phyloP scores from a whole-genome alignment of 306 rosid species.

The Vachellia collinsii region DNA sequence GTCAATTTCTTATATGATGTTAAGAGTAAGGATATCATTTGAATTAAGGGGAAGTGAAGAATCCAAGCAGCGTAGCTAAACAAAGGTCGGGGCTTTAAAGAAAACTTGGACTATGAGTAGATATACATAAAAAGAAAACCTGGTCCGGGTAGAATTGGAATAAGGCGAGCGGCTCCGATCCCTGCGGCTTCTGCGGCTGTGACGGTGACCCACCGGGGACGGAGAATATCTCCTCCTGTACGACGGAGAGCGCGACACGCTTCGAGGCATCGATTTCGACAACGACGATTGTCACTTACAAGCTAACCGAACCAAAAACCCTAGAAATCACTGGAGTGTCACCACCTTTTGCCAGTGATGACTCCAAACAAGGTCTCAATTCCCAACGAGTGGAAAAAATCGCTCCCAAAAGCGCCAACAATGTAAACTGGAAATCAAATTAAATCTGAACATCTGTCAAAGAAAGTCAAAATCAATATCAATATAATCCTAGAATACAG shows the following conservation, averaged over 20 bases:
- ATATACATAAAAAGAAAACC: constrained; percentile 11
- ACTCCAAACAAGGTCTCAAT: background rate
- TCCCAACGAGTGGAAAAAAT: no score
- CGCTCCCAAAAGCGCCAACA: background rate
- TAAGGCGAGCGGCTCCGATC: constrained; percentile 54
- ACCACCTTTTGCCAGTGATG: background rate
- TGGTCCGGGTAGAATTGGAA: constrained; percentile 33
- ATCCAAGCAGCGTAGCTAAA: no score
- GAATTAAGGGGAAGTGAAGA: no score
- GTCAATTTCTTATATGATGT: background rate
- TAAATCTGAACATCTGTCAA: background rate
- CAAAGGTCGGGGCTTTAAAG: no score
- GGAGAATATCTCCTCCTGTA: constrained; percentile 20
- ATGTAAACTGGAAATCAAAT: background rate
- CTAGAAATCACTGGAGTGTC: background rate
- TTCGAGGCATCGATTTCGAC: background rate
- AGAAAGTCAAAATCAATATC: background rate
- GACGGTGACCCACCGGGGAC: constrained; percentile 36
- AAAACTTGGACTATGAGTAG: background rate
- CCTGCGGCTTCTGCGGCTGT: constrained; percentile 49
- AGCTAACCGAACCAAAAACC: background rate
- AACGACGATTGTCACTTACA: background rate
- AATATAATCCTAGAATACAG: no score
- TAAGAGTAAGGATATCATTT: background rate
- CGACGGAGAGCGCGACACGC: background rate